phyloP scores from a whole-genome alignment of 75 land plant species.

The Picea glauca region DNA sequence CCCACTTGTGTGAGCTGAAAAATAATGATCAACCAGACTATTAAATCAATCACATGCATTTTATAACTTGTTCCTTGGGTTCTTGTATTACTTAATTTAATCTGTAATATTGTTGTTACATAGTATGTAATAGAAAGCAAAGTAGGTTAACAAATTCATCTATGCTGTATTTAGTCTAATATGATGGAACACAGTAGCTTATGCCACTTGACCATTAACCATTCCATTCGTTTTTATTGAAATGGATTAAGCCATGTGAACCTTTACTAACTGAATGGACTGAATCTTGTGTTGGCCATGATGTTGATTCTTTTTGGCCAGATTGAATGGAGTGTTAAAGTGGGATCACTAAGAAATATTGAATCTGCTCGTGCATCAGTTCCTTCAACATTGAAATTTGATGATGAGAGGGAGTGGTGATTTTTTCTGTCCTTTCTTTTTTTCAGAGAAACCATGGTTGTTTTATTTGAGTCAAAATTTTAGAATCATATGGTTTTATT shows the following conservation, averaged over 20 bases:
- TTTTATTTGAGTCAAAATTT: background rate
- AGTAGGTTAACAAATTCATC: too few relatives aligned
- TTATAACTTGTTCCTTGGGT: too few relatives aligned
- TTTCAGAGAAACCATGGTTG: background rate
- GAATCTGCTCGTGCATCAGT: constrained; percentile 97
- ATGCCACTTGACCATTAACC: background rate
- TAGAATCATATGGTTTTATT: background rate
- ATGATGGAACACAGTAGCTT: background rate
- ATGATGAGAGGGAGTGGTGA: constrained; percentile 81
- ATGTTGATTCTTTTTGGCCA: constrained; percentile 13
- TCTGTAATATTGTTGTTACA: background rate
- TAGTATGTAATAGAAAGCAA: background rate
- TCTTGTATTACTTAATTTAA: too few relatives aligned
- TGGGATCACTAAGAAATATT: constrained; percentile 79
- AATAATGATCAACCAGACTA: too few relatives aligned
- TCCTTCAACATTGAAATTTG: constrained; percentile 69
- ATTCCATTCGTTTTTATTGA: background rate
- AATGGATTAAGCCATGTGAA: background rate
- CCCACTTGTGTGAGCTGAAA: too few relatives aligned
- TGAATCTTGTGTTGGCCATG: background rate
- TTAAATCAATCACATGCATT: too few relatives aligned
- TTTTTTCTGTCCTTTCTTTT: background rate
- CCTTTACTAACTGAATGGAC: background rate
- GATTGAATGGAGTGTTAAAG: constrained; percentile 98
- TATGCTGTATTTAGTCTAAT: background rate